phyloP scores from a whole-genome alignment of 768 basidiomycete species.

The Tephrocybe rancida region DNA sequence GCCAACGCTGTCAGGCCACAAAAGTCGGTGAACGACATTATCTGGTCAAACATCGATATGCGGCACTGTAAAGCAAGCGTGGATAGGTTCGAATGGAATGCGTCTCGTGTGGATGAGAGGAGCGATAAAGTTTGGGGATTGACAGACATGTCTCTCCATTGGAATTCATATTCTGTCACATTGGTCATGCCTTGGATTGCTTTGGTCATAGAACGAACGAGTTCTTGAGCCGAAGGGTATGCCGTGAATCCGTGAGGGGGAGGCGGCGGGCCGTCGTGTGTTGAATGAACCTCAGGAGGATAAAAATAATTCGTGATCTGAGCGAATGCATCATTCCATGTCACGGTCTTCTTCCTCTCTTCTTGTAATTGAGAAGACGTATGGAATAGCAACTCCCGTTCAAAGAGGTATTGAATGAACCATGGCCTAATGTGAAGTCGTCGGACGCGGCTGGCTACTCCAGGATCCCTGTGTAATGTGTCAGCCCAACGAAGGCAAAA shows the following conservation, averaged over 20 bases:
- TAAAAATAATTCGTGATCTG: not conserved
- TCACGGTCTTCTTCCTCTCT: not conserved
- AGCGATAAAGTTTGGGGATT: slow-evolving; percentile 30
- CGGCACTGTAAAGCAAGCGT: slow-evolving; percentile 35
- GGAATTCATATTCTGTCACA: slow-evolving; percentile 34
- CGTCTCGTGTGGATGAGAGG: slow-evolving; percentile 25
- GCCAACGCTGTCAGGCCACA: slow-evolving; percentile 33
- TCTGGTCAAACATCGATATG: slow-evolving; percentile 30
- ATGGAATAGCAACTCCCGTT: slow-evolving; percentile 19
- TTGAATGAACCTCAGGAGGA: not conserved
- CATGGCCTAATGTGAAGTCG: slow-evolving; percentile 38
- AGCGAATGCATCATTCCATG: not conserved
- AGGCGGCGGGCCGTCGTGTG: not conserved
- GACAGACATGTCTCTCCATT: slow-evolving; percentile 39
- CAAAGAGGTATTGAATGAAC: slow-evolving; percentile 38
- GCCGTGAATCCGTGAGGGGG: not conserved
- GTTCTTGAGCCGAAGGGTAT: slow-evolving; percentile 19
- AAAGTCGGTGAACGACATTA: slow-evolving; percentile 30
- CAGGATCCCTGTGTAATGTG: slow-evolving; percentile 26
- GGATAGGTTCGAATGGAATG: slow-evolving; percentile 32
- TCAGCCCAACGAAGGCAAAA: not conserved
- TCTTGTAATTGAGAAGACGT: not conserved
- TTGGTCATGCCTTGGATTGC: slow-evolving; percentile 36
- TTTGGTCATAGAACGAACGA: slow-evolving; percentile 31
- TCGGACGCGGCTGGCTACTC: slow-evolving; percentile 33